These are phyloP conservation scores for Paramecium tetraurelia DNA, from an alignment of 73 alveolate genomes.

Conservation along the genomic window DNA sequence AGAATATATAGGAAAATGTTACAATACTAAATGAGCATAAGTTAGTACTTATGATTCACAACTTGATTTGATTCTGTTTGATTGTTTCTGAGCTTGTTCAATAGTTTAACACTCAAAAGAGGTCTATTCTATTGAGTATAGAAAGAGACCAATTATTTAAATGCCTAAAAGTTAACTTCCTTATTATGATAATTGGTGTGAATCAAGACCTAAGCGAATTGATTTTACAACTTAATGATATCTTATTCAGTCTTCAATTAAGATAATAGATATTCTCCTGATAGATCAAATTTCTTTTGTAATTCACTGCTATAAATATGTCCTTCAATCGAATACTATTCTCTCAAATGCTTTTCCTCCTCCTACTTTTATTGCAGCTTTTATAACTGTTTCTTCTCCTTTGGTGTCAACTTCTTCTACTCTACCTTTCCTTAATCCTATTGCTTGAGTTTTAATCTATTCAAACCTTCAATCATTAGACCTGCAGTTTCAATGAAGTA, in stretches of 20 bases:
- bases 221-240: neutral
- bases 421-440: slow-evolving; percentile 32
- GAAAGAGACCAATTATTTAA: neutral
- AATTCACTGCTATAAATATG: slow-evolving; percentile 38
- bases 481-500: slow-evolving; percentile 61
- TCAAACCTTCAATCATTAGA: slow-evolving; percentile 41
- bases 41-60: slow-evolving; percentile 30
- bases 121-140: slow-evolving; percentile 50
- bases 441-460: neutral
- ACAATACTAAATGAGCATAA: neutral
- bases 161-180: slow-evolving; percentile 25
- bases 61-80: neutral
- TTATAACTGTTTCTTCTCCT: slow-evolving; percentile 53
- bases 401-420: slow-evolving; percentile 37
- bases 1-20: neutral
- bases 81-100: slow-evolving; percentile 19
- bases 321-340: neutral
- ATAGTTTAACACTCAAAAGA: slow-evolving; percentile 17
- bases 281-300: slow-evolving; percentile 48
- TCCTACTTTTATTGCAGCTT: slow-evolving; percentile 1
- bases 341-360: slow-evolving; percentile 39
- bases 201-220: slow-evolving; percentile 27
- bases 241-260: slow-evolving; percentile 4
- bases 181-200: slow-evolving; percentile 25
- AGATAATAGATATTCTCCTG: slow-evolving; percentile 31